These are phyloP conservation scores for Pseudogymnoascus sp. DNA, from an alignment of 2,329 filamentous ascomycete genomes.

Conservation along the genomic window DNA sequence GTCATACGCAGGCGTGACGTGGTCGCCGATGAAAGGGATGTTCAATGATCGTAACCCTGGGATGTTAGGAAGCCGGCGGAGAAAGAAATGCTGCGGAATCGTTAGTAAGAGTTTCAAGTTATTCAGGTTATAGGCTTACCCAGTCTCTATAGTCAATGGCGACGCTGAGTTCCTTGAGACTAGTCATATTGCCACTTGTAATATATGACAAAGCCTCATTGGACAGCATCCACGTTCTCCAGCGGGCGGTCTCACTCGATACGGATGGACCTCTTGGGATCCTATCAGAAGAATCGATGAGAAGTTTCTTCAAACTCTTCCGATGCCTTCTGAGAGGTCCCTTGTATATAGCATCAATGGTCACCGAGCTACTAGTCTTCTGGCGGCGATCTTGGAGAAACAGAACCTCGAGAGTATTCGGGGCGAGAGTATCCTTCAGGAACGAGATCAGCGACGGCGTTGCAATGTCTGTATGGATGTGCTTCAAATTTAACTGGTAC, in stretches of 20 bases:
- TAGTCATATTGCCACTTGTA: slow-evolving; percentile 68
- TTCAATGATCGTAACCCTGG: slow-evolving; percentile 65
- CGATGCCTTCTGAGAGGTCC: slow-evolving; percentile 65
- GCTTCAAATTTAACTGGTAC: slow-evolving; percentile 61
- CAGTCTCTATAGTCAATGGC: slow-evolving; percentile 70
- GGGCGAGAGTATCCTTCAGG: slow-evolving; percentile 68
- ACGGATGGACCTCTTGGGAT: slow-evolving; percentile 32
- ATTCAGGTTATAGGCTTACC: slow-evolving; percentile 43
- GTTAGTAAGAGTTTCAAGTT: slow-evolving; percentile 17
- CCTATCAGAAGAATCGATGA: slow-evolving; percentile 64
- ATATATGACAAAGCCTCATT: slow-evolving; percentile 65
- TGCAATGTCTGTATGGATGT: slow-evolving; percentile 67
- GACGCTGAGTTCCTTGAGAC: slow-evolving; percentile 63
- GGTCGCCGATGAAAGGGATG: slow-evolving; percentile 59
- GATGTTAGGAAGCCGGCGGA: slow-evolving; percentile 65
- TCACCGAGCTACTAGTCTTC: slow-evolving; percentile 47
- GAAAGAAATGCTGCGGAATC: slow-evolving; percentile 60
- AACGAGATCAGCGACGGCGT: slow-evolving; percentile 64
- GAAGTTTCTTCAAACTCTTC: slow-evolving; percentile 61
- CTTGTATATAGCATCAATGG: slow-evolving; percentile 64
- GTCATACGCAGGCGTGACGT: slow-evolving; percentile 48
- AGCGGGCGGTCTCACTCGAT: slow-evolving; percentile 39
- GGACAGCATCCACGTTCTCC: slow-evolving; percentile 64
- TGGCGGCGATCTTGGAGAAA: slow-evolving; percentile 63
- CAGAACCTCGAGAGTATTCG: slow-evolving; percentile 71